phyloP scores from a whole-genome alignment of 768 basidiomycete species.

The Chalciporus chontae region DNA sequence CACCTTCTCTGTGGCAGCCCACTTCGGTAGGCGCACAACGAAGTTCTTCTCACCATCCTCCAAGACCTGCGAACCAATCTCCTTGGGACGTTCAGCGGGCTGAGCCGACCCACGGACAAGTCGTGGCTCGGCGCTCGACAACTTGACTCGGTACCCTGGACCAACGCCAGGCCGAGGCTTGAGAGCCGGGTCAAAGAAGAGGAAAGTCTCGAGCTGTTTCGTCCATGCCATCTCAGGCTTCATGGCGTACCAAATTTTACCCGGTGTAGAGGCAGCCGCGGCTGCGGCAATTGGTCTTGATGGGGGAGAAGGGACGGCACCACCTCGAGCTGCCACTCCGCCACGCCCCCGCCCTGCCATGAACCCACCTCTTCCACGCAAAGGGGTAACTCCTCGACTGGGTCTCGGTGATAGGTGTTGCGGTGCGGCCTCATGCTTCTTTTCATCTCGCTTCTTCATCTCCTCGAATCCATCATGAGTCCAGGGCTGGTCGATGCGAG shows the following conservation, averaged over 20 bases:
- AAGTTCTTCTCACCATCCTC: constrained; percentile 46
- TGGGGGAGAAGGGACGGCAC: constrained; percentile 34
- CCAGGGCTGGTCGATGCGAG: constrained; percentile 71
- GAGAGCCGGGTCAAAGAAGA: constrained; percentile 59
- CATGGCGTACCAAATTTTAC: constrained; percentile 64
- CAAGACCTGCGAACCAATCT: constrained; percentile 22
- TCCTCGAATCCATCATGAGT: constrained; percentile 88
- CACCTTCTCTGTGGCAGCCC: constrained; percentile 35
- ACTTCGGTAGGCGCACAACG: constrained; percentile 54
- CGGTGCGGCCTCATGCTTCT: constrained; percentile 33
- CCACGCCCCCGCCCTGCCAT: constrained; percentile 41
- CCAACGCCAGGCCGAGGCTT: constrained; percentile 58
- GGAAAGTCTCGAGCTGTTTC: constrained; percentile 73
- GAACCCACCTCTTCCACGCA: constrained; percentile 49
- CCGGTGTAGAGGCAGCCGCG: constrained; percentile 27
- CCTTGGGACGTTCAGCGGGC: constrained; percentile 7
- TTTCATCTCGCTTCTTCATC: constrained; percentile 73
- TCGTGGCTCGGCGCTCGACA: constrained; percentile 47
- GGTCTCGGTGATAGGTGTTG: constrained; percentile 30
- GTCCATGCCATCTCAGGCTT: constrained; percentile 84
- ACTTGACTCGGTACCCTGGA: constrained; percentile 55
- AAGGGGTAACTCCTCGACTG: constrained; percentile 33
- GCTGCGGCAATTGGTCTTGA: constrained; percentile 28
- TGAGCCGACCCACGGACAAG: constrained; percentile 41
- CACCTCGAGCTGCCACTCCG: constrained; percentile 41